phyloP scores from a whole-genome alignment of 1,284 basidiomycete species.

The Trametes hirsuta region DNA sequence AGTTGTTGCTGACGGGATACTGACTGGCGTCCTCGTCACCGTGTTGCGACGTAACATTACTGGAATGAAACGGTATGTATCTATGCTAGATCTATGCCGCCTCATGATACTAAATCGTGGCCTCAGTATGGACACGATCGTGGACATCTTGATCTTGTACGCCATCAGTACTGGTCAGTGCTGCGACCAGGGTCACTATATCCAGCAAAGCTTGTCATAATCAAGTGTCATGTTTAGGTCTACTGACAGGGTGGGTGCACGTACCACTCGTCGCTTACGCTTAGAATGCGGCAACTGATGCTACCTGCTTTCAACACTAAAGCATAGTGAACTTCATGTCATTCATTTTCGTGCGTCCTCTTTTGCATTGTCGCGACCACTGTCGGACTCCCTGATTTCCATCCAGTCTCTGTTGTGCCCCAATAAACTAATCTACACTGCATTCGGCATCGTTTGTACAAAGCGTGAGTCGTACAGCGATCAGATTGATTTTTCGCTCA shows the following conservation, averaged over 20 bases:
- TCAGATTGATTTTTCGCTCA: not conserved
- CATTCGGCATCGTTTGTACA: constrained; percentile 9
- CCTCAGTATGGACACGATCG: constrained; percentile 8
- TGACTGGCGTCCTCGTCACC: not conserved
- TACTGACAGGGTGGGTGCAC: constrained; percentile 7
- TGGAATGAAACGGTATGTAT: not conserved
- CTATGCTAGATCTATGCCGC: too few relatives aligned
- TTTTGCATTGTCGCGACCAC: not conserved
- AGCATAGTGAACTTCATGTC: constrained; percentile 4
- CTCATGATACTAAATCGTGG: too few relatives aligned
- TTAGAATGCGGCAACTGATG: too few relatives aligned
- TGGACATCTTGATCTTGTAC: constrained; percentile 11
- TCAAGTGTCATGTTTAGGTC: not conserved
- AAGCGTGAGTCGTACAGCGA: not conserved
- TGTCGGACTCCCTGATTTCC: not conserved
- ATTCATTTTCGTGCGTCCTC: constrained; percentile 4
- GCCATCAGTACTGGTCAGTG: constrained; percentile 13
- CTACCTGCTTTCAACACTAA: not conserved
- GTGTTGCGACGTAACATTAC: not conserved
- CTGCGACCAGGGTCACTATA: not conserved
- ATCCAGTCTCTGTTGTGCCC: constrained; percentile 7
- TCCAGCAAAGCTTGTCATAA: too few relatives aligned
- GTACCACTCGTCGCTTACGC: not conserved
- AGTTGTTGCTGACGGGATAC: not conserved
- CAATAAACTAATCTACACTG: constrained; percentile 6